Conservation (phyloP, 345 rosid genomes). For the Brassica juncea region DNA sequence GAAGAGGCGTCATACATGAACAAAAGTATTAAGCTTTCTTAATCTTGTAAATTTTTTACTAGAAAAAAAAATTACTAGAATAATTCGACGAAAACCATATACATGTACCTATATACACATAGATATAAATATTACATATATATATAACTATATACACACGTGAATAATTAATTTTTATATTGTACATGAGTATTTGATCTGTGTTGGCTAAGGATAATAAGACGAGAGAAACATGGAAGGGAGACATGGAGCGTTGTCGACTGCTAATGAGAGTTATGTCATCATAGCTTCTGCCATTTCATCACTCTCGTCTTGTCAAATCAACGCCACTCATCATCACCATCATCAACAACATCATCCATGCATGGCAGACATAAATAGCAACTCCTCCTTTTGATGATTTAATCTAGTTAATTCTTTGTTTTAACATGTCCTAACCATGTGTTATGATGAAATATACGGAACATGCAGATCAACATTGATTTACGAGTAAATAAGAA, state of each 20-base stretch:
- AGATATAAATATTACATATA: background rate
- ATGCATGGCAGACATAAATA: conserved; percentile 26
- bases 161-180: background rate
- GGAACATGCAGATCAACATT: background rate
- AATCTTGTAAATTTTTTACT: too few relatives aligned
- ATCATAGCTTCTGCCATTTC: conserved; percentile 34
- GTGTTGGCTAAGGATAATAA: conserved; percentile 12
- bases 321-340: conserved; percentile 24
- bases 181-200: conserved; percentile 3
- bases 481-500: conserved; percentile 11
- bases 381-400: conserved; percentile 2
- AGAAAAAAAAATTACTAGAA: background rate
- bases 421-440: conserved; percentile 25
- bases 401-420: conserved; percentile 1
- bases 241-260: conserved; percentile 40
- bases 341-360: background rate
- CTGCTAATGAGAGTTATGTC: conserved; percentile 26
- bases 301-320: conserved; percentile 34
- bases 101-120: background rate
- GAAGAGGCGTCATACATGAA: too few relatives aligned
- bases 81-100: background rate
- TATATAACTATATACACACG: background rate
- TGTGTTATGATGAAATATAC: conserved; percentile 13
- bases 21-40: too few relatives aligned
- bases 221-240: conserved; percentile 37